These are phyloP conservation scores for Alnus glutinosa DNA, from an alignment of 306 rosid species.

Conservation along the genomic window DNA sequence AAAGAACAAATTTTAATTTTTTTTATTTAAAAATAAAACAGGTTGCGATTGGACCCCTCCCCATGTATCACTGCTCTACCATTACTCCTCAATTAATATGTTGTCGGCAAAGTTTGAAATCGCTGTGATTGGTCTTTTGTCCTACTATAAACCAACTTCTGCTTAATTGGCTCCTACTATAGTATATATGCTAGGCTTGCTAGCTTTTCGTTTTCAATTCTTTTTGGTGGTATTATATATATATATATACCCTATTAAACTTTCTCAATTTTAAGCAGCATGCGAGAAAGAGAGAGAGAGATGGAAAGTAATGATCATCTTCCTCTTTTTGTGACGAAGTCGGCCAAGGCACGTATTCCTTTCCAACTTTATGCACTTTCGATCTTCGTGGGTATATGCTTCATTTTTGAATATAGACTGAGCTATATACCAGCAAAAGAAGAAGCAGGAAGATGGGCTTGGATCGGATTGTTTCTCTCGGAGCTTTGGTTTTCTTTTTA, in stretches of 20 bases:
- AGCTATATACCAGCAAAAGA: neutral
- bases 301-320: neutral
- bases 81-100: too few species aligned
- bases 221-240: too few species aligned
- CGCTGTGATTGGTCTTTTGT: too few species aligned
- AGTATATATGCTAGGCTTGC: too few species aligned
- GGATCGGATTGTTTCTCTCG: slow-evolving; percentile 12
- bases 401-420: slow-evolving; percentile 43
- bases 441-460: slow-evolving; percentile 7
- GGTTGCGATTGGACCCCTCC: too few species aligned
- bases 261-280: neutral
- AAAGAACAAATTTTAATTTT: too few species aligned
- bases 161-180: too few species aligned
- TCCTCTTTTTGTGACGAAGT: slow-evolving; percentile 10
- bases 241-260: neutral
- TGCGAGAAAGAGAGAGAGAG: neutral
- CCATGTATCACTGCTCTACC: too few species aligned
- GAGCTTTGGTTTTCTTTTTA: slow-evolving; percentile 12
- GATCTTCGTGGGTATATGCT: slow-evolving; percentile 52
- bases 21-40: too few species aligned
- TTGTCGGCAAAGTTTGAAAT: too few species aligned
- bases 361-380: slow-evolving; percentile 50
- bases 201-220: too few species aligned
- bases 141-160: too few species aligned
- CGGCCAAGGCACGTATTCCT: slow-evolving; percentile 33